A percentile compares a stretch with the other conserved stretches of the same genome.
Conservation (phyloP, 2,329 filamentous ascomycete species). For the Ceratocystis smalleyi region DNA sequence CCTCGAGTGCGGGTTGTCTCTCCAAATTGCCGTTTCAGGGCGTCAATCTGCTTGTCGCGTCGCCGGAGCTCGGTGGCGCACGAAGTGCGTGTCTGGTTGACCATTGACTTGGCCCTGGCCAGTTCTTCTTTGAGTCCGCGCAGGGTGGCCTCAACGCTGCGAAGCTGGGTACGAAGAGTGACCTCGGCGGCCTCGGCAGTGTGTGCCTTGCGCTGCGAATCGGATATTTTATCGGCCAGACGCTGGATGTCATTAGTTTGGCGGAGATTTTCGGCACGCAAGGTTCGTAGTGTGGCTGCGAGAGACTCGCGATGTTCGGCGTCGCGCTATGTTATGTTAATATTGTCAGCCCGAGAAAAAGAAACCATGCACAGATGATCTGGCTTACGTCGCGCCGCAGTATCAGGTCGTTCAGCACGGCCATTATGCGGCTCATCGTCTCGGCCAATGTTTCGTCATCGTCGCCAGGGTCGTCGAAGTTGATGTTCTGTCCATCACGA, state of each 20-base stretch:
- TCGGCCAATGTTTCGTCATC: constrained; percentile 38
- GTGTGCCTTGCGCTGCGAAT: constrained; percentile 40
- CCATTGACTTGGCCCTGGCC: constrained; percentile 57
- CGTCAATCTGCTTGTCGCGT: constrained; percentile 75
- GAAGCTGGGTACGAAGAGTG: constrained; percentile 51
- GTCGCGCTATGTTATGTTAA: constrained; percentile 49
- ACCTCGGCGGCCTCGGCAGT: constrained; percentile 55
- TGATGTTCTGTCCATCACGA: constrained; percentile 55
- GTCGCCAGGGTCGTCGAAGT: constrained; percentile 63
- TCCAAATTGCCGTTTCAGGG: constrained; percentile 70
- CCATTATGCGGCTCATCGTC: constrained; percentile 76
- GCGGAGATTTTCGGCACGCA: constrained; percentile 61
- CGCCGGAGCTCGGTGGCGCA: constrained; percentile 86
- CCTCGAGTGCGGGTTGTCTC: constrained; percentile 51
- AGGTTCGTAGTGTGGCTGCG: constrained; percentile 57
- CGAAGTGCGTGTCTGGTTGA: constrained; percentile 69
- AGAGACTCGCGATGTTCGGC: constrained; percentile 75
- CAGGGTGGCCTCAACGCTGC: constrained; percentile 56
- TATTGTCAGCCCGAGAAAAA: not conserved
- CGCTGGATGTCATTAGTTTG: constrained; percentile 54
- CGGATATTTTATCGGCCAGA: constrained; percentile 37
- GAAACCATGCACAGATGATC: not conserved
- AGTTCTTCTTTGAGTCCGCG: constrained; percentile 75
- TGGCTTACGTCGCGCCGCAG: constrained; percentile 66
- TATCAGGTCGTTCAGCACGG: constrained; percentile 85